phyloP scores from a whole-genome alignment of 768 basidiomycete species.

The Naganishia vaughanmartiniae region DNA sequence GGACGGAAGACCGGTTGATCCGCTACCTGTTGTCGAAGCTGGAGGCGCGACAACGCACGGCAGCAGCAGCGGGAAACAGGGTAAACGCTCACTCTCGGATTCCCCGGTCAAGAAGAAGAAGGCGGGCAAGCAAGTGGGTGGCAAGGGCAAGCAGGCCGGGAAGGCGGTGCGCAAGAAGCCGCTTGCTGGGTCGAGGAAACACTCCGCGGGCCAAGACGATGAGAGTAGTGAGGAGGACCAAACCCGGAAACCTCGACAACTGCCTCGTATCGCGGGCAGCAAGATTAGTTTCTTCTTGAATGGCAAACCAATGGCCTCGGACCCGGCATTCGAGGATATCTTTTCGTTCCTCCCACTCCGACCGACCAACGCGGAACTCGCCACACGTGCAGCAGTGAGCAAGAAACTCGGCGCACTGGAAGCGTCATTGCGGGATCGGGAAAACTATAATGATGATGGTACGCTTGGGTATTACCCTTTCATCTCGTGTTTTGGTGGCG shows the following conservation, averaged over 20 bases:
- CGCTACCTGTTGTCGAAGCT: slow-evolving; percentile 37
- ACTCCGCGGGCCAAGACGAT: background rate
- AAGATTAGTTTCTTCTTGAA: slow-evolving; percentile 87
- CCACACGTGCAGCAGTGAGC: slow-evolving; percentile 61
- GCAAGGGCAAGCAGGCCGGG: slow-evolving; percentile 55
- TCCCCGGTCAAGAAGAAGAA: slow-evolving; percentile 63
- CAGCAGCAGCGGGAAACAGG: background rate
- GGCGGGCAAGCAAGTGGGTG: slow-evolving; percentile 54
- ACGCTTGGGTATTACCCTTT: slow-evolving; percentile 93
- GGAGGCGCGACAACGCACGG: slow-evolving; percentile 1
- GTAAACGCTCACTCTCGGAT: slow-evolving; percentile 53
- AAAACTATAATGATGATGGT: slow-evolving; percentile 90
- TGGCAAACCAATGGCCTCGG: slow-evolving; percentile 69
- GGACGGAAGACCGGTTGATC: slow-evolving; percentile 46
- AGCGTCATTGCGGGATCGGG: slow-evolving; percentile 47
- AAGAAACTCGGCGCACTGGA: slow-evolving; percentile 65
- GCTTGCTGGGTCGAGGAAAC: slow-evolving; percentile 4
- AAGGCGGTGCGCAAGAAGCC: slow-evolving; percentile 47
- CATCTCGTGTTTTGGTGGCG: slow-evolving; percentile 88
- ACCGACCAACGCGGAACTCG: slow-evolving; percentile 62
- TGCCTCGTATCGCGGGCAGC: slow-evolving; percentile 70
- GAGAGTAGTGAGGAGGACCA: slow-evolving; percentile 36
- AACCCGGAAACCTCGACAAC: slow-evolving; percentile 55
- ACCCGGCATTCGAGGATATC: slow-evolving; percentile 74
- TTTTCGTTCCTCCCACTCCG: slow-evolving; percentile 86